Percentiles rank a stretch among this genome's conserved stretches.
These are phyloP conservation scores for Silene noctiflora DNA, from an alignment of 179 eudicot species.

Conservation along the genomic window DNA sequence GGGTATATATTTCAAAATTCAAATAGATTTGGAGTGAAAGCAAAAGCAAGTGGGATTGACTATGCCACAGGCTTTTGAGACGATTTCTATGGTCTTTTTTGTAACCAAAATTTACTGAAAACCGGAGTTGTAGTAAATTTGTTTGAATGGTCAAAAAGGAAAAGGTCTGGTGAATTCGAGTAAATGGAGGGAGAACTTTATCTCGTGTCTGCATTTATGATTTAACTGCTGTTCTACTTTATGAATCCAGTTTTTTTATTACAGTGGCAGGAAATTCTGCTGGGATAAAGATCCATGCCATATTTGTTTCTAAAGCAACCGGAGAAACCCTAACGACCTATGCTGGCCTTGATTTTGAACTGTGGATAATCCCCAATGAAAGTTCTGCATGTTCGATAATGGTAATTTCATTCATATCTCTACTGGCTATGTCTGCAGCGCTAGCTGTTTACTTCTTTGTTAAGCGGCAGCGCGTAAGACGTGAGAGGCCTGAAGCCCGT, in stretches of 20 bases:
- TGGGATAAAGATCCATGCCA: constrained; percentile 65
- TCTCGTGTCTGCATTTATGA: not conserved
- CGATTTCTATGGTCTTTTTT: too few species aligned
- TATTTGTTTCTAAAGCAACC: constrained; percentile 65
- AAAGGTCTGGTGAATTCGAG: too few species aligned
- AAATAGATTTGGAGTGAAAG: too few species aligned
- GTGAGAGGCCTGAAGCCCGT: constrained; percentile 56
- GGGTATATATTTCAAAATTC: too few species aligned
- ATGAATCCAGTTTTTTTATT: constrained; percentile 14
- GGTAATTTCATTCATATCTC: constrained; percentile 79
- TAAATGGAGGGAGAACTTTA: too few species aligned
- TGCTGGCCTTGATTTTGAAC: constrained; percentile 37
- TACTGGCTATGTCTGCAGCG: constrained; percentile 90
- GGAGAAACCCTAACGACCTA: constrained; percentile 48
- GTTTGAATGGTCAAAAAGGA: too few species aligned
- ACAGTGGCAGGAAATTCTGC: constrained; percentile 82
- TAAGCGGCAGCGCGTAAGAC: constrained; percentile 70
- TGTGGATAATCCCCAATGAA: constrained; percentile 70
- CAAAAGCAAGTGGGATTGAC: too few species aligned
- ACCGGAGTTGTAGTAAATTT: too few species aligned
- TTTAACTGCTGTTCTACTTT: not conserved
- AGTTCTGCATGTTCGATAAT: constrained; percentile 87
- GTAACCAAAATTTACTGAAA: too few species aligned
- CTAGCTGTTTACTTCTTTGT: constrained; percentile 84
- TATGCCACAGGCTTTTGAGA: too few species aligned